Percentiles rank a stretch among this genome's conserved stretches.
Conservation (phyloP, 352 stramenopile genomes). For the Blastocystis sp. region DNA sequence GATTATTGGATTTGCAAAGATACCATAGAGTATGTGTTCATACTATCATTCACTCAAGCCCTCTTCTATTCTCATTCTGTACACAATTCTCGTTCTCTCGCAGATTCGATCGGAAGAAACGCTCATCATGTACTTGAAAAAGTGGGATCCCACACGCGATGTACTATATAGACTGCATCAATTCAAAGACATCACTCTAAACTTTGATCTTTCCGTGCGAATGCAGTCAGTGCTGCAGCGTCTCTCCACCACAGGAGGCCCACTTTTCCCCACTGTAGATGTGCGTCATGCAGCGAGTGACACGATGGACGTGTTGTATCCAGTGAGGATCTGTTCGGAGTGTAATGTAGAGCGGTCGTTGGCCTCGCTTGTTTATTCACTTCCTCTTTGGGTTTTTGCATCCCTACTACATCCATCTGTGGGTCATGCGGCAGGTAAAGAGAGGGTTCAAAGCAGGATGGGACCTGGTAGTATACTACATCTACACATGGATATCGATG, state of each 20-base stretch:
- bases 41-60: neutral
- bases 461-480: neutral
- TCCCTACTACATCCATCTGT: constrained; percentile 22
- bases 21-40: neutral
- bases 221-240: constrained; percentile 24
- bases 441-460: neutral
- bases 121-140: constrained; percentile 30
- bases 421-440: neutral
- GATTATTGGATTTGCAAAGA: constrained; percentile 1
- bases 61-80: constrained; percentile 6
- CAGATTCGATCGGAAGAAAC: neutral
- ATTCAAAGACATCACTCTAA: constrained; percentile 13
- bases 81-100: constrained; percentile 9
- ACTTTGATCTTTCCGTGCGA: constrained; percentile 32
- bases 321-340: neutral
- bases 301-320: constrained; percentile 7
- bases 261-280: neutral
- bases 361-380: constrained; percentile 20
- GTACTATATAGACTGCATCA: neutral
- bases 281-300: neutral
- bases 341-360: neutral
- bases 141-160: neutral
- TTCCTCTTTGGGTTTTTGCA: neutral
- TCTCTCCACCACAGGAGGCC: constrained; percentile 11
- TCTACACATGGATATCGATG: neutral